A percentile compares a stretch with the other conserved stretches of the same genome.
phyloP scores from a whole-genome alignment of 106 monocot genomes.

The Dendrobium officinale region DNA sequence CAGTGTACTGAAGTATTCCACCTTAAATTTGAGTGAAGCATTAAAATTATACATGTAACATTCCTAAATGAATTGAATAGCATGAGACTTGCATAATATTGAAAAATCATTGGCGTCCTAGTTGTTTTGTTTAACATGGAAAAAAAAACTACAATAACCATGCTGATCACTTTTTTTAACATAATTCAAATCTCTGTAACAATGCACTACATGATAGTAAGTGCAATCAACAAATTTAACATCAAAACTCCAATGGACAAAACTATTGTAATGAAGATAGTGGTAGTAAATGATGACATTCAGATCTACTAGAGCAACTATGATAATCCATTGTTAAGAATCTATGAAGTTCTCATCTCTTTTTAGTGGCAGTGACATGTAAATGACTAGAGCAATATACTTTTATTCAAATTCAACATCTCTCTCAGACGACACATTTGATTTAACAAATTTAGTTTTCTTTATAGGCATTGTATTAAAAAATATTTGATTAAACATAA shows the following conservation, averaged over 20 bases:
- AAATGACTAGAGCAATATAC: constrained; percentile 65
- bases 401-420: too few species aligned
- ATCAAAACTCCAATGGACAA: constrained; percentile 9
- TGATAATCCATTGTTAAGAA: constrained; percentile 3
- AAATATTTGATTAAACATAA: too few species aligned
- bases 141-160: constrained; percentile 19
- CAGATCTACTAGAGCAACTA: constrained; percentile 6
- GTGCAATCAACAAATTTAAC: constrained; percentile 9
- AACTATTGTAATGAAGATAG: constrained; percentile 23
- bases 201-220: constrained; percentile 29
- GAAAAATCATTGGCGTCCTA: constrained; percentile 12
- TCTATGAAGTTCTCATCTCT: constrained; percentile 4
- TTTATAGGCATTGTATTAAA: too few species aligned
- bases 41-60: not conserved
- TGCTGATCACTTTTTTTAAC: not conserved
- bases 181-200: constrained; percentile 21
- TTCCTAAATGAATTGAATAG: not conserved
- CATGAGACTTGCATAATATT: constrained; percentile 12
- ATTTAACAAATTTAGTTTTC: too few species aligned
- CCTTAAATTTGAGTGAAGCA: constrained; percentile 14
- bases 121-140: constrained; percentile 27
- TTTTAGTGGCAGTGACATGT: constrained; percentile 29
- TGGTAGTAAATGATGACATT: constrained; percentile 24
- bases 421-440: too few species aligned
- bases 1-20: constrained; percentile 22